A percentile compares a stretch with the other conserved stretches of the same genome.
Evolutionary conservation across 495 filamentous ascomycete species (phyloP).

Genomic region (Trypethelium eluteriae): DNA sequence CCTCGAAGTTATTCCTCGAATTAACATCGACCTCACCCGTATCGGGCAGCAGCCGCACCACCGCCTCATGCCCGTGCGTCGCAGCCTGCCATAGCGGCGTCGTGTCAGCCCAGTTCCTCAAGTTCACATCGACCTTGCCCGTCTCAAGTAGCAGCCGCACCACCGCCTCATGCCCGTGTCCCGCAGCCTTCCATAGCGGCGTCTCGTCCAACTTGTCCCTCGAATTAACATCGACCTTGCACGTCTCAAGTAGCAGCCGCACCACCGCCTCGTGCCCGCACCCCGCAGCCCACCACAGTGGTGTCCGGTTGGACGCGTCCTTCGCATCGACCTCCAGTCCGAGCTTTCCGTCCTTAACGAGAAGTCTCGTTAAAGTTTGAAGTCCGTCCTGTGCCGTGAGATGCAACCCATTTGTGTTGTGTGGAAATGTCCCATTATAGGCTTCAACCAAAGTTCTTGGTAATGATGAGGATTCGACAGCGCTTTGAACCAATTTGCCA

Average conservation of each 20-base stretch:
- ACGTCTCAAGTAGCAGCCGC: background rate
- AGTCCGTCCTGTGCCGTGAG: background rate
- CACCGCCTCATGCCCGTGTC: slow-evolving; percentile 6
- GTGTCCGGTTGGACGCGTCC: background rate
- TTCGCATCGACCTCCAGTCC: background rate
- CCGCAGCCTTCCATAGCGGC: background rate
- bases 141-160: slow-evolving; percentile 5
- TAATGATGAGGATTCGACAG: too few relatives aligned
- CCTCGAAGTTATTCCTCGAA: slow-evolving; percentile 18
- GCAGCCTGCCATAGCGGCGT: slow-evolving; percentile 6
- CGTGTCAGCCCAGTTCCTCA: slow-evolving; percentile 11
- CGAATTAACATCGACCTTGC: background rate
- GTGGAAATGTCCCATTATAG: background rate
- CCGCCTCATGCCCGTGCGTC: slow-evolving; percentile 2
- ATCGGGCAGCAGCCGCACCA: slow-evolving; percentile 2
- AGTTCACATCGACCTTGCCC: slow-evolving; percentile 20
- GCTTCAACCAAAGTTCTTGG: too few relatives aligned
- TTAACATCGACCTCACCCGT: slow-evolving; percentile 19
- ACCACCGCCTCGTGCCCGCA: background rate
- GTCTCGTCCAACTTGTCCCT: background rate
- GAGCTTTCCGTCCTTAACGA: background rate
- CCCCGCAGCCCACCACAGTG: background rate
- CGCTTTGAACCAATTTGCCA: background rate
- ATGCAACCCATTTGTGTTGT: background rate
- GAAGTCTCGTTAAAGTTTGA: background rate